Conservation (phyloP, 139 green algal species). For the Asterochloris erici region DNA sequence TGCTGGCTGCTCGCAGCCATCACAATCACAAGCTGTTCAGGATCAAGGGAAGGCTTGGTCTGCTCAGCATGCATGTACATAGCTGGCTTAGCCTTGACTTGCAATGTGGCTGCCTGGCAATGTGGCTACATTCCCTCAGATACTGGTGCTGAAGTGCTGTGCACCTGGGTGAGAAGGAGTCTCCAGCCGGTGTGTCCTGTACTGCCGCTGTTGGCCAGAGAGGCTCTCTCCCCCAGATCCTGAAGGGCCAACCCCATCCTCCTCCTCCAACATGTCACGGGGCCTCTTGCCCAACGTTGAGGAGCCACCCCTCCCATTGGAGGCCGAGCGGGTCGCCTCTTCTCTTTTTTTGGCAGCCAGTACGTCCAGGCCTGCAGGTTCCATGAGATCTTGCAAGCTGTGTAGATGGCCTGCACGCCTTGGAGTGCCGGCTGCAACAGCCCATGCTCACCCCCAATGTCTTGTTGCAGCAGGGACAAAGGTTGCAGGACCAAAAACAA, state of each 20-base stretch:
- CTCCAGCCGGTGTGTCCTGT: conserved; percentile 64
- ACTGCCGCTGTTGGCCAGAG: conserved; percentile 34
- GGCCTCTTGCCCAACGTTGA: conserved; percentile 20
- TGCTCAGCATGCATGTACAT: neutral
- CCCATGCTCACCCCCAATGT: neutral
- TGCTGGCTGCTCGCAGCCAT: neutral
- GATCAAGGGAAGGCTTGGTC: neutral
- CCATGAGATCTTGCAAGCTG: neutral
- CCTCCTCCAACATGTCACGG: conserved; percentile 14
- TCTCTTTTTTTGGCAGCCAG: conserved; percentile 59
- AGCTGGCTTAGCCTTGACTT: neutral
- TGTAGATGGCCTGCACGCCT: neutral
- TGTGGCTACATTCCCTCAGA: neutral
- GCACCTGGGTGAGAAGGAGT: conserved; percentile 77
- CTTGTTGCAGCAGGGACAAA: neutral
- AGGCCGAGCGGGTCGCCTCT: conserved; percentile 35
- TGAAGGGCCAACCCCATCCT: conserved; percentile 10
- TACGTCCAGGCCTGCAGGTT: conserved; percentile 56
- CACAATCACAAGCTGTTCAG: neutral
- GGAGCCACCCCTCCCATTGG: neutral
- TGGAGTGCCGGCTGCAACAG: neutral
- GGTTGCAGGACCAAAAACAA: neutral
- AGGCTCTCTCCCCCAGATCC: neutral
- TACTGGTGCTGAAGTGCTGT: neutral
- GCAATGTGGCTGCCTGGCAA: neutral